Evolutionary conservation across 2,329 filamentous ascomycete species (phyloP).

Genomic region (Microsporum ferrugineum): DNA sequence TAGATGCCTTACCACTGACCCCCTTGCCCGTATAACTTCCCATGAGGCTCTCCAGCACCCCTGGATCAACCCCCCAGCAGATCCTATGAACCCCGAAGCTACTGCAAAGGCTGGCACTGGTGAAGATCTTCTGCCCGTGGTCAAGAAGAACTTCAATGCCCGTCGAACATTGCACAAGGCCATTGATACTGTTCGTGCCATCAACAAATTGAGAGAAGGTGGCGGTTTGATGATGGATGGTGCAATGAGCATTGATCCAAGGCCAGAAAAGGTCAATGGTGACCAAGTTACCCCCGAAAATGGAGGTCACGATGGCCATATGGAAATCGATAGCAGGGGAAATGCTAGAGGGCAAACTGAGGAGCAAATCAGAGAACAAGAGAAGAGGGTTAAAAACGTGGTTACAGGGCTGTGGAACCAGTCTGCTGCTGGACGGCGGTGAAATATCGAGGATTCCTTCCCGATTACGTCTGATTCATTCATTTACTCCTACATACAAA

Average conservation of each 20-base stretch:
- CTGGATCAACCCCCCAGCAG: constrained; percentile 51
- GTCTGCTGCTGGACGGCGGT: constrained; percentile 17
- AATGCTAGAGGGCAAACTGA: constrained; percentile 52
- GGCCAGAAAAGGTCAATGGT: constrained; percentile 36
- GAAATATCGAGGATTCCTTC: background rate
- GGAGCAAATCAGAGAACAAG: constrained; percentile 50
- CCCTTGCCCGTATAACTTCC: constrained; percentile 75
- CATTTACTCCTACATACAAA: background rate
- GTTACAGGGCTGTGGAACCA: constrained; percentile 46
- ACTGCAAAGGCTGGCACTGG: constrained; percentile 26
- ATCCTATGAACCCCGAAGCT: constrained; percentile 27
- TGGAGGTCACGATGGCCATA: constrained; percentile 23
- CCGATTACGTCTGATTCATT: background rate
- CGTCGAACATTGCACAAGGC: constrained; percentile 54
- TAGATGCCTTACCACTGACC: constrained; percentile 82
- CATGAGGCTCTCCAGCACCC: constrained; percentile 59
- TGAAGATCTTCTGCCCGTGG: constrained; percentile 50
- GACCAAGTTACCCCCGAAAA: constrained; percentile 32
- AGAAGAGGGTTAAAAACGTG: constrained; percentile 48
- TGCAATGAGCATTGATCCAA: constrained; percentile 46
- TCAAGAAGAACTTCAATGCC: constrained; percentile 62
- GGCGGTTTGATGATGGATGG: constrained; percentile 54
- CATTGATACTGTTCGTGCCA: constrained; percentile 56
- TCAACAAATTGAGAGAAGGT: constrained; percentile 55
- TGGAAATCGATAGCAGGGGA: constrained; percentile 48